phyloP scores from a whole-genome alignment of 345 rosid genomes.

The Eucalyptus brandiana region DNA sequence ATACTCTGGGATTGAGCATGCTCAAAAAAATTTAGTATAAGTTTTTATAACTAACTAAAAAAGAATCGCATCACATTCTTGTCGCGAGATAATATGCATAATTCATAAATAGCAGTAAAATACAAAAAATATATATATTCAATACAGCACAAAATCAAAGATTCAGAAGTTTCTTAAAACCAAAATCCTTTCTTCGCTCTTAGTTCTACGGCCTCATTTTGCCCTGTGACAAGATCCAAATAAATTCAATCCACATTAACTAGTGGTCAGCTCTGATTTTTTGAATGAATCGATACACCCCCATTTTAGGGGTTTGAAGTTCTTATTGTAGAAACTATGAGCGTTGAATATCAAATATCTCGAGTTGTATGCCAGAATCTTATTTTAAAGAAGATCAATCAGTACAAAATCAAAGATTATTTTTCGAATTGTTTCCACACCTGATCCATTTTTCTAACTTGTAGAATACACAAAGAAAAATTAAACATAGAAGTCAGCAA shows the following conservation, averaged over 20 bases:
- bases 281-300: background rate
- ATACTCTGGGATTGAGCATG: background rate
- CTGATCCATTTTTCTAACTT: background rate
- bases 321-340: background rate
- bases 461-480: background rate
- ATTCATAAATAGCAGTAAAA: background rate
- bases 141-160: background rate
- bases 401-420: background rate
- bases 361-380: background rate
- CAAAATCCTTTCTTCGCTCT: background rate
- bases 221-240: background rate
- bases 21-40: background rate
- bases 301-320: background rate
- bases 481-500: background rate
- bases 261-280: background rate
- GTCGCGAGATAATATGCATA: background rate
- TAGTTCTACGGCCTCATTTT: background rate
- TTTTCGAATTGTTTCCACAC: background rate
- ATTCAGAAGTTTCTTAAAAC: background rate
- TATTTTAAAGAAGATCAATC: background rate
- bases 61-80: background rate
- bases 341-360: background rate
- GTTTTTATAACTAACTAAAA: background rate
- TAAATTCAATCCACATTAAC: background rate
- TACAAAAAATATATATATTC: background rate